Evolutionary conservation across 164 flowering plant species (phyloP), one percentile per base, ranked within the genome.

Genomic region (Magnolia changhungtana): DNA sequence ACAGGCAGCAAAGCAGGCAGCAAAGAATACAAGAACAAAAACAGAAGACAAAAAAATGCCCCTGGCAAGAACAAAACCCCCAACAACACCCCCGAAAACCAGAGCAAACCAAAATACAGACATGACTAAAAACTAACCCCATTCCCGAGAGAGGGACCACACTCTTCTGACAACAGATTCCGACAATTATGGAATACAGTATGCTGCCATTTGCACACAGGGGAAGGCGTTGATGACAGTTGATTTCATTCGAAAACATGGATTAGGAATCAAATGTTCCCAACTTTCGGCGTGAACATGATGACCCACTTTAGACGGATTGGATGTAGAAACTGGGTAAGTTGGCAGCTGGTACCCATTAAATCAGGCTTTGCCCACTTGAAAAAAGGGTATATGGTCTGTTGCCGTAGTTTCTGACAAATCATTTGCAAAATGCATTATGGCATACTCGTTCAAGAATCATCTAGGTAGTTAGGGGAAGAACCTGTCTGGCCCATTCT

Each of bases 401-500:
- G 7, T 31, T 58, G n/a, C 11, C 1, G 21, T 71, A 13, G 14
- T 71, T 49, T 59, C 49, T 68, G 11, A 49, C 49, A 68, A 37
- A 65, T 29, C 21, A 29, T 14, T 8, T 65, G 68, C 37, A 65
- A 55, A 13, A 24, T 68, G 50, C 37, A 29, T 29, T 68, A 24
- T 29, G 29, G 8, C 4, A 9, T 29, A 6, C 21, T 24, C 31
- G 21, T 31, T 29, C 50, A 55, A 20, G 50, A 23, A 49, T 21
- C 23, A 65, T n/a, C 8, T 20, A 27, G 58, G 21, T 11, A 49
- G 24, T 45, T 21, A 79, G 76, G 65, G 50, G 74, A 50, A 45
- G 18, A 55, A 95, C 98, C 98, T 93, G 91, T 83, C 72, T 86
- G 20, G 97, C 91, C 98, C 98, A 95, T 79, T 87, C 93, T 75